Base-by-base conservation (phyloP, 1,139 yeast genomes). In the Suhomyces taliae region DNA sequence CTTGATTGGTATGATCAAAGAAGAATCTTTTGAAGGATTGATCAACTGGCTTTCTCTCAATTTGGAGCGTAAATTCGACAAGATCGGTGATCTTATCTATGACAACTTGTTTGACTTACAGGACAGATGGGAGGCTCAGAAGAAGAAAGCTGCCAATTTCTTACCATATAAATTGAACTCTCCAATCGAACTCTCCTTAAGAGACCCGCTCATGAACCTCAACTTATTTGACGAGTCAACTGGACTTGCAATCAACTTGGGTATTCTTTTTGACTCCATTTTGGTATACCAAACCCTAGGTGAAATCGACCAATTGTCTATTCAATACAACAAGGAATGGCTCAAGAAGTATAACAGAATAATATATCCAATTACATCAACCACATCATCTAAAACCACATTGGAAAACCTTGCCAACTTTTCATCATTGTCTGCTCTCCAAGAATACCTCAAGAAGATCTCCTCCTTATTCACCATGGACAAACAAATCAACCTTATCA, bases 381-480 rank as follows among this genome's bases (percentile, higher is more conserved):
- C 65, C 9, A 58, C 57, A 35, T 56, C 55, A 2, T 46, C 49
- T 5, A 46, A 46, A 27, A 46, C 49, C 2, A 46, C 49, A 0
- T 44, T 46, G 19, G 61, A 58, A 19, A 46, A 58, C 4, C 45
- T 52, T 7, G 62, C 59, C 10, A 50, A 57, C 11, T 64, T 64
- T 40, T 48, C 53, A 6, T 51, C 53, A 33, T 46, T 62, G 39
- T 50, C 64, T n/a, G 71, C 78, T 26, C 61, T 87, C 41, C 80
- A 77, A 44, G 77, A 76, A 8, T 83, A 85, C 55, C 67, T 89
- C 32, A 76, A 79, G 48, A 84, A 81, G 51, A 74, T 90, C 8
- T 74, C 85, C 3, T 96, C 97, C 0, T 89, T 90, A 56, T 82
- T 90, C 54, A 76, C 89, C 7, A 76, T 86, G 57, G 97, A 90